Evolutionary conservation across 345 rosid species (phyloP).

Genomic region (Euphorbia pulcherrima): DNA sequence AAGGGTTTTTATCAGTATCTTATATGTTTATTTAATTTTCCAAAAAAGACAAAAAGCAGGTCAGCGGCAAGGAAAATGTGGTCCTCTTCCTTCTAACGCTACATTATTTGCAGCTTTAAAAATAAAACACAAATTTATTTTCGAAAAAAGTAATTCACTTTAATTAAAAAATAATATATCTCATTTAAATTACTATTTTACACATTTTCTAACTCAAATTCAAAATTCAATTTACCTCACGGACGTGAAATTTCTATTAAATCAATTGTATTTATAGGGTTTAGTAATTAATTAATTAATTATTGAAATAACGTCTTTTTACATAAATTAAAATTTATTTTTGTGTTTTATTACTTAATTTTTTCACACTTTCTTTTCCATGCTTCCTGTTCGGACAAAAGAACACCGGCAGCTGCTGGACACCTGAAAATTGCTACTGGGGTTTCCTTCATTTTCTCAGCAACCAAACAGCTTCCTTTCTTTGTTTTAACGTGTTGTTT

Average conservation of each 20-base stretch:
- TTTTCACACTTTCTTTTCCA: conserved; percentile 20
- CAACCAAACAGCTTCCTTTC: conserved; percentile 16
- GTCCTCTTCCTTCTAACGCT: conserved; percentile 21
- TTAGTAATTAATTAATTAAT: conserved; percentile 41
- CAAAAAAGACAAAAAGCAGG: conserved; percentile 39
- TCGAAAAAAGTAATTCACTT: conserved; percentile 6
- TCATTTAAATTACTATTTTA: conserved; percentile 24
- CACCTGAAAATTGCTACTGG: conserved; percentile 17
- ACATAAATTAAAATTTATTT: background rate
- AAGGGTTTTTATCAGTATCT: conserved; percentile 8
- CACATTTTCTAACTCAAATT: conserved; percentile 27
- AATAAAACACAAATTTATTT: conserved; percentile 7
- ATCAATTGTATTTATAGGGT: conserved; percentile 51
- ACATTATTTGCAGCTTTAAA: conserved; percentile 37
- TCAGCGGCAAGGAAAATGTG: conserved; percentile 39
- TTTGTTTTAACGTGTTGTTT: background rate
- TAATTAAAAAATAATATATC: background rate
- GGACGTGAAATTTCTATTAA: conserved; percentile 65
- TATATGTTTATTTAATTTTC: background rate
- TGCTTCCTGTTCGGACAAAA: conserved; percentile 28
- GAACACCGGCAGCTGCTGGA: conserved; percentile 26
- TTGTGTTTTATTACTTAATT: background rate
- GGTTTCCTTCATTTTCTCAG: conserved; percentile 24
- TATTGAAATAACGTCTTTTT: background rate
- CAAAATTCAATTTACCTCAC: conserved; percentile 40